Percentiles rank a stretch among this genome's conserved stretches.
Evolutionary conservation across 768 basidiomycete species (phyloP).

Genomic region (Pleurotus tuber-regium): DNA sequence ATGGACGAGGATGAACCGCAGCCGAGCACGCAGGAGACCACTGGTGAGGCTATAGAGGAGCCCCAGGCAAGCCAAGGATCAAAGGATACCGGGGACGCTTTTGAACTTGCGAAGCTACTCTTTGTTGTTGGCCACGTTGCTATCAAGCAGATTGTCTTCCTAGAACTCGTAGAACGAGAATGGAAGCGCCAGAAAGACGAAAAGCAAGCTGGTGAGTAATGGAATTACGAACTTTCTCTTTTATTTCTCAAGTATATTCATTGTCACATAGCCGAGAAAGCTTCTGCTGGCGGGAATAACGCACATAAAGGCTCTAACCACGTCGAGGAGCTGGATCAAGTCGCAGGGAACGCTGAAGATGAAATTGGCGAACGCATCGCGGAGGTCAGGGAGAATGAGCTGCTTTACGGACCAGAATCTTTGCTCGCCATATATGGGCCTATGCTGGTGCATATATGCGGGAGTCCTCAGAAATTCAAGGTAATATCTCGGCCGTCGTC

Average conservation of each 20-base stretch:
- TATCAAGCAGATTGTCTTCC: slow-evolving; percentile 95
- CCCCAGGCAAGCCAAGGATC: background rate
- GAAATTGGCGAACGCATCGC: slow-evolving; percentile 95
- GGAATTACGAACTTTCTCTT: background rate
- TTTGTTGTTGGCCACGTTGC: slow-evolving; percentile 97
- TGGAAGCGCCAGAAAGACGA: slow-evolving; percentile 97
- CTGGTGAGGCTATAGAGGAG: slow-evolving; percentile 22
- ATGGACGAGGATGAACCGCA: slow-evolving; percentile 56
- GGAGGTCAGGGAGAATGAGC: slow-evolving; percentile 78
- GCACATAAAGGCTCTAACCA: slow-evolving; percentile 48
- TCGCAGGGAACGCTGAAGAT: slow-evolving; percentile 96
- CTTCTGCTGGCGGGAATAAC: slow-evolving; percentile 33
- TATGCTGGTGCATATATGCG: slow-evolving; percentile 86
- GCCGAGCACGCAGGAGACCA: slow-evolving; percentile 24
- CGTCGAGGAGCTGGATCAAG: slow-evolving; percentile 91
- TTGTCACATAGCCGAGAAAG: slow-evolving; percentile 54
- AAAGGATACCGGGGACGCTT: slow-evolving; percentile 74
- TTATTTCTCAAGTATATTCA: background rate
- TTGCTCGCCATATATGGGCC: slow-evolving; percentile 85
- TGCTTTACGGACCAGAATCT: slow-evolving; percentile 81
- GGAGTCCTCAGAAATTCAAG: slow-evolving; percentile 89
- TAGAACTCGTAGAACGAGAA: slow-evolving; percentile 94
- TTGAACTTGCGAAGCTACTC: slow-evolving; percentile 88
- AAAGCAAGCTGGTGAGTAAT: slow-evolving; percentile 65
- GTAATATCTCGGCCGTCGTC: slow-evolving; percentile 36